These are phyloP conservation scores for Colletotrichum lupini DNA, from an alignment of 2,329 filamentous ascomycete species.

Conservation along the genomic window DNA sequence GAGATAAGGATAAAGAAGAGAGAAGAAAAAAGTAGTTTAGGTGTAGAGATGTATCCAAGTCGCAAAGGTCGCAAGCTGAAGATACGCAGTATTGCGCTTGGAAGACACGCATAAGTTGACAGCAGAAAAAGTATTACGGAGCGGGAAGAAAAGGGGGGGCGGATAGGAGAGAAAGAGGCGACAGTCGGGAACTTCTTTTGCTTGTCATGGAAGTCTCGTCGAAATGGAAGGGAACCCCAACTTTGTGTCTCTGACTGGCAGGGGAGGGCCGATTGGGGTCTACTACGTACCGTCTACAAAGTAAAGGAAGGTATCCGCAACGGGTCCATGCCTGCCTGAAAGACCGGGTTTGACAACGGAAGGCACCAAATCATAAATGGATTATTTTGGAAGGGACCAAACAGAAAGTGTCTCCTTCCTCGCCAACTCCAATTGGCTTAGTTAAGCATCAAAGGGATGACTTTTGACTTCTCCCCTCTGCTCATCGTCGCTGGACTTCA, in stretches of 20 bases:
- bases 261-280: not conserved
- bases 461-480: not conserved
- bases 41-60: not conserved
- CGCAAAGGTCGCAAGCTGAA: not conserved
- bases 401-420: not conserved
- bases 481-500: not conserved
- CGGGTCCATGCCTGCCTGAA: conserved; percentile 6
- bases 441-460: too few species aligned
- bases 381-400: not conserved
- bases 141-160: not conserved
- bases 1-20: conserved; percentile 3
- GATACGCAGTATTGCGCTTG: too few species aligned
- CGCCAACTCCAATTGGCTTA: too few species aligned
- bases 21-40: not conserved
- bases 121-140: not conserved
- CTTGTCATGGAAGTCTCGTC: not conserved
- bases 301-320: not conserved
- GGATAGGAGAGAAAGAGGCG: not conserved
- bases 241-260: not conserved
- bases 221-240: not conserved
- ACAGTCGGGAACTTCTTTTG: not conserved
- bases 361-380: not conserved
- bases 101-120: conserved; percentile 1
- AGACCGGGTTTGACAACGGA: not conserved
- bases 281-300: too few species aligned